Conservation (phyloP, 148 eudicot genomes). For the Pharnaceum exiguum region DNA sequence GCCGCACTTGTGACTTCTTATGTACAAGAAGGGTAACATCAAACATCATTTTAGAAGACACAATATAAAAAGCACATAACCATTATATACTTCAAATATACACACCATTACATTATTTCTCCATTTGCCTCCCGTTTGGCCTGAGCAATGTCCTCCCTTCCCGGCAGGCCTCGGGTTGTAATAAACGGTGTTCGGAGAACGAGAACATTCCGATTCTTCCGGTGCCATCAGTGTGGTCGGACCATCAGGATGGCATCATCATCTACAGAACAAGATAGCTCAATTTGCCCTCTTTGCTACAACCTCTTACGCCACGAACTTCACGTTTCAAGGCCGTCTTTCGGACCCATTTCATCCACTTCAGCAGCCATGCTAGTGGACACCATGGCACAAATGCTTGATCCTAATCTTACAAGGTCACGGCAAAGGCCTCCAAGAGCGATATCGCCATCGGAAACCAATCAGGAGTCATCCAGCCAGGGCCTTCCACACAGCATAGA, state of each 20-base stretch:
- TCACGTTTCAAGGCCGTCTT: conserved; percentile 28
- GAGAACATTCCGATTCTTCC: conserved; percentile 46
- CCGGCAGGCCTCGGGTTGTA: conserved; percentile 40
- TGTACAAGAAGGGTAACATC: background rate
- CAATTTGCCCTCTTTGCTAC: conserved; percentile 51
- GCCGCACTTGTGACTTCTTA: no score
- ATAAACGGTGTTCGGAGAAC: conserved; percentile 25
- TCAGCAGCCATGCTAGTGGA: conserved; percentile 15
- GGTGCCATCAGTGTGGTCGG: conserved; percentile 55
- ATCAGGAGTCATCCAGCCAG: background rate
- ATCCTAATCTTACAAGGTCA: background rate
- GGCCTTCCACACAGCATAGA: background rate
- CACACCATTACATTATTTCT: background rate
- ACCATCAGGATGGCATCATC: conserved; percentile 39
- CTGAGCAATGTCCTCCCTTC: conserved; percentile 33
- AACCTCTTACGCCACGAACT: conserved; percentile 34
- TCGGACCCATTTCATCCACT: background rate
- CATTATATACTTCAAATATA: background rate
- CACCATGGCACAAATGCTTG: conserved; percentile 16
- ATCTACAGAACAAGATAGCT: conserved; percentile 24
- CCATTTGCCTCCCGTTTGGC: no score
- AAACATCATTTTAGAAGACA: background rate
- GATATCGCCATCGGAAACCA: background rate
- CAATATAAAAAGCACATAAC: background rate
- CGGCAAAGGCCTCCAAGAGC: background rate